phyloP scores from a whole-genome alignment of 495 filamentous ascomycete species.

The Trichocladium antarcticum region DNA sequence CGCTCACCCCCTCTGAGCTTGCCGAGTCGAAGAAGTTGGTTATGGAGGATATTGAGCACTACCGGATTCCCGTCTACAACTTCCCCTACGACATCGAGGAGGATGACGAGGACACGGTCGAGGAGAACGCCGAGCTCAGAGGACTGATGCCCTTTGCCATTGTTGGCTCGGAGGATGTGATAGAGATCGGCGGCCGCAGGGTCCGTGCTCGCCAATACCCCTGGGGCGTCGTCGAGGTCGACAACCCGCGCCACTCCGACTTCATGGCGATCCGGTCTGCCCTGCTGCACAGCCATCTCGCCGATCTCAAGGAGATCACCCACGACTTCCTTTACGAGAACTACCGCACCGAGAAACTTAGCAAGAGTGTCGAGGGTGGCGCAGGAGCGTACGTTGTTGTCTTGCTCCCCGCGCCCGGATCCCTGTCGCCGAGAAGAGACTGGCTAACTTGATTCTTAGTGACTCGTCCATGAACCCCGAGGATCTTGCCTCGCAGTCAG shows the following conservation, averaged over 20 bases:
- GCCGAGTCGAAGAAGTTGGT: slow-evolving; percentile 99
- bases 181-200: slow-evolving; percentile 85
- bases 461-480: slow-evolving; percentile 96
- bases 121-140: slow-evolving; percentile 94
- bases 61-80: slow-evolving; percentile 99
- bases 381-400: slow-evolving; percentile 60
- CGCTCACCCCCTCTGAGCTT: slow-evolving; percentile 88
- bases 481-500: slow-evolving; percentile 89
- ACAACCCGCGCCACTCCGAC: slow-evolving; percentile 97
- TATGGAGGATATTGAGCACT: slow-evolving; percentile 99
- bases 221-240: slow-evolving; percentile 97
- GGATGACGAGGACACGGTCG: slow-evolving; percentile 97
- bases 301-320: slow-evolving; percentile 97
- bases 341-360: slow-evolving; percentile 99
- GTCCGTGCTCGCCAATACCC: slow-evolving; percentile 94
- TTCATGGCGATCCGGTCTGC: slow-evolving; percentile 96
- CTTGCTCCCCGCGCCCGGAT: background rate
- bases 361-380: slow-evolving; percentile 94
- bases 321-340: slow-evolving; percentile 99
- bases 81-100: slow-evolving; percentile 99
- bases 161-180: slow-evolving; percentile 87
- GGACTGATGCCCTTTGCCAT: slow-evolving; percentile 98
- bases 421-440: background rate
- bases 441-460: slow-evolving; percentile 31
- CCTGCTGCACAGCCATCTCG: slow-evolving; percentile 90